Evolutionary conservation across 2,329 filamentous ascomycete species (phyloP), one percentile per base, ranked within the genome.

Genomic region (Chrysoporthe austroafricana): DNA sequence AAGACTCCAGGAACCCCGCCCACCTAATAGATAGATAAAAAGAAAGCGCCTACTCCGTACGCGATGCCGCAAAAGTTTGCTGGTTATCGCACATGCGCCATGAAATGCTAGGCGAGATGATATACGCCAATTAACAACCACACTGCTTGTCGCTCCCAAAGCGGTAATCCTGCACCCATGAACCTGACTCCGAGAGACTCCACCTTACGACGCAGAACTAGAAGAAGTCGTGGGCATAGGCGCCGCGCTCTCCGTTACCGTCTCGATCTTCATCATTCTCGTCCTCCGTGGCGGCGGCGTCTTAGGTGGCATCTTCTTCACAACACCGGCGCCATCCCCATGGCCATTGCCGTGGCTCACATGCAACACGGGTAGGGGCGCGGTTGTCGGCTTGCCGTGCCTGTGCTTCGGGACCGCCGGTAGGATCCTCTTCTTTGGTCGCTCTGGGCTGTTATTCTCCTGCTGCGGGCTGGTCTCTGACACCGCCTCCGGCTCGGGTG

Each of bases 351-450:
- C 60, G 26, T 63, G 36, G 26, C 54, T 63, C n/a, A 67, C 32
- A 9, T 64, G 63, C 54, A 69, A 43, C 44, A 63, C 43, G 21
- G 66, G 70, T 21, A 59, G 42, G 48, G 73, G 63, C 50, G 72
- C 73, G 26, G 21, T 2, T 60, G 78, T 75, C 1, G 83, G 84
- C 4, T 81, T 76, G 8, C 86, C 86, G 67, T 88, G 86, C 2
- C 84, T 80, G 69, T 88, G 86, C 72, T 79, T 86, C 1, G 86
- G 86, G 26, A 89, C 84, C 59, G 81, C 82, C 2, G 86, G 86
- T 4, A 86, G 75, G 2, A 80, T 79, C 72, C 83, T 86, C 74
- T 83, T 86, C 74, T 83, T 85, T 8, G 79, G 72, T 67, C 76
- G 79, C 3, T 58, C 42, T 74, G 52, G 34, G 68, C 44, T 54